These are phyloP conservation scores for sunflower (Helianthus annuus) DNA, from an alignment of 129 eudicot species.

Conservation along the genomic window DNA sequence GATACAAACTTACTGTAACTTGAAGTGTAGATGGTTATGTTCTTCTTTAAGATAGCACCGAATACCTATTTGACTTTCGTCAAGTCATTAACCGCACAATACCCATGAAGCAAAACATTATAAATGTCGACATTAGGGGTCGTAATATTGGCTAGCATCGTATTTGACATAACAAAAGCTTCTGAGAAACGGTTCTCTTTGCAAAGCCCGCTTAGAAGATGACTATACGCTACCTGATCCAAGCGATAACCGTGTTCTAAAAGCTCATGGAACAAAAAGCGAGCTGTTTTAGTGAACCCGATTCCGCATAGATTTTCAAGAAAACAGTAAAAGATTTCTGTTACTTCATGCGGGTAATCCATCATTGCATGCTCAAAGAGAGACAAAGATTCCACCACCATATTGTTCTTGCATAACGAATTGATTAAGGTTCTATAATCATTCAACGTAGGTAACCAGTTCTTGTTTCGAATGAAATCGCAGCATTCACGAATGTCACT, in stretches of 20 bases:
- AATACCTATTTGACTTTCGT: conserved; percentile 50
- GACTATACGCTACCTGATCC: conserved; percentile 47
- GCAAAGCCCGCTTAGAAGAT: conserved; percentile 55
- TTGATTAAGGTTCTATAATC: conserved; percentile 43
- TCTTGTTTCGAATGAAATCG: conserved; percentile 43
- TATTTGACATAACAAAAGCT: conserved; percentile 46
- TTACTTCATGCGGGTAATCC: conserved; percentile 37
- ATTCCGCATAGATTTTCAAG: conserved; percentile 51
- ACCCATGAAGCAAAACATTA: conserved; percentile 54
- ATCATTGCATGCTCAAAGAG: conserved; percentile 49
- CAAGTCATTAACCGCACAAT: conserved; percentile 47
- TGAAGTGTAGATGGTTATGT: conserved; percentile 44
- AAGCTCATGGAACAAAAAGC: conserved; percentile 48
- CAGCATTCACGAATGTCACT: conserved; percentile 38
- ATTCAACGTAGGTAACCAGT: conserved; percentile 59
- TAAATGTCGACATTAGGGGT: conserved; percentile 42
- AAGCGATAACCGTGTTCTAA: conserved; percentile 32
- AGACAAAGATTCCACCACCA: conserved; percentile 57
- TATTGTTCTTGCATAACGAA: conserved; percentile 48
- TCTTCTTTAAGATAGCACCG: conserved; percentile 55
- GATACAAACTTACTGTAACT: conserved; percentile 63
- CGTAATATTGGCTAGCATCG: conserved; percentile 39
- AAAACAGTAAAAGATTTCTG: conserved; percentile 33
- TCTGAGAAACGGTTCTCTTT: conserved; percentile 55
- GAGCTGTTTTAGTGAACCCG: conserved; percentile 55